A percentile compares a stretch with the other conserved stretches of the same genome.
Conservation (phyloP, 2,329 filamentous ascomycete genomes). For the Paracorniculantispora psalliotae region DNA sequence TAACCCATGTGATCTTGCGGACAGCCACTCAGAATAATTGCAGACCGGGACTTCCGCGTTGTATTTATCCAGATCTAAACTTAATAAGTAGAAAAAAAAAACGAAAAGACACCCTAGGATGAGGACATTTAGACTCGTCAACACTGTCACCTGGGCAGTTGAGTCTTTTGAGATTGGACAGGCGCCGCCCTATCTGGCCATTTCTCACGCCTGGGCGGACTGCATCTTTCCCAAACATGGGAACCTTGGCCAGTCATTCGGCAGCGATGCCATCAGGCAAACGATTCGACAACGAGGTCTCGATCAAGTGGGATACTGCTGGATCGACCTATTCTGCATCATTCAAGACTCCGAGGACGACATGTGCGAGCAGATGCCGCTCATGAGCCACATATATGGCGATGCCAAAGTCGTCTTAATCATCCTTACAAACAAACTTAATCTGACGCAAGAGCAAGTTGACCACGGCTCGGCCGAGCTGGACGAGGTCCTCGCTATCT, state of each 20-base stretch:
- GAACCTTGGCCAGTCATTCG: background rate
- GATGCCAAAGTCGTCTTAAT: background rate
- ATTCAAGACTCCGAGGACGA: slow-evolving; percentile 1
- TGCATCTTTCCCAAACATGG: background rate
- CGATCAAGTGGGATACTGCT: background rate
- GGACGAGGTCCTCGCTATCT: background rate
- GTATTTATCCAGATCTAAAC: background rate
- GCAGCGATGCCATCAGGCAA: background rate
- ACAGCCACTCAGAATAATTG: too few species aligned
- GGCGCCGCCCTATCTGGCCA: background rate
- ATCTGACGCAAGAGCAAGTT: background rate
- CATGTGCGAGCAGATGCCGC: slow-evolving; percentile 5
- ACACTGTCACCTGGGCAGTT: background rate
- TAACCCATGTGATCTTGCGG: too few species aligned
- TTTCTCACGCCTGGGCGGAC: slow-evolving; percentile 4
- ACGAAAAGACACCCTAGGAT: background rate
- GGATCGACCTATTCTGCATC: slow-evolving; percentile 10
- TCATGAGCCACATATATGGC: slow-evolving; percentile 3
- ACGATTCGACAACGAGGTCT: background rate
- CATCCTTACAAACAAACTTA: background rate
- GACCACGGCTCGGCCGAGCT: background rate
- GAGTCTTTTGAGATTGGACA: background rate
- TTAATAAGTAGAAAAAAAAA: background rate
- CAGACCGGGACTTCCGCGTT: background rate
- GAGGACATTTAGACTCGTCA: background rate